Base-by-base conservation (phyloP, 352 stramenopile genomes). In the Phytophthora rubi region DNA sequence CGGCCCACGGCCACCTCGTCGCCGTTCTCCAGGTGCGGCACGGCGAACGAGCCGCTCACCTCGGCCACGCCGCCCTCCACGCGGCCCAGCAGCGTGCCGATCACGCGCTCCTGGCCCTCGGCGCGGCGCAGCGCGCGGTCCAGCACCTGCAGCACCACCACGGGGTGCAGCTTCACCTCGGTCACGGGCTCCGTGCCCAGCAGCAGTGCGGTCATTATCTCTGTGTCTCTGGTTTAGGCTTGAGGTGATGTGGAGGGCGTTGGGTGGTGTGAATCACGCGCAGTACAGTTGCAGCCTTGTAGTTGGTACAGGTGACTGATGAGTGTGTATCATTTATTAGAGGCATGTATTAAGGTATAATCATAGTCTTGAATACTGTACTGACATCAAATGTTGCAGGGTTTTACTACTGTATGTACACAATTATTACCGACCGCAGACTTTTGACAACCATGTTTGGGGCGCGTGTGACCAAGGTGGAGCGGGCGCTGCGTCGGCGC, bases 1-100 rank as follows among this genome's bases (percentile, higher is more conserved):
- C 99, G 98, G 59, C 97, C 97, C 64, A 99, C 97, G 12, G 97
- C 97, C 32, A 99, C 97, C 37, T 99, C 94, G 57, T 98, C 97
- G 58, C 90, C 87, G 70, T 97, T 97, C 82, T 99, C 97, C 32
- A 98, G 81, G 78, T 99, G 97, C 60, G 97, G 97, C 54, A 99
- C 97, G 6, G 97, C 96, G 80, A 99, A 99, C 51, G 85, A 96
- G 85, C 98, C 99, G 48, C 85, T 98, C 21, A 99, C 82, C 81
- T 99, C 90, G 54, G 92, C 83, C 45, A 95, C 85, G 65, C 86
- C 86, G 59, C 88, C 83, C 68, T 95, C 92, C 35, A 96, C 79
- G 65, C 85, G 90, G 30, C 97, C 97, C 18, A 99, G 77, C 35
- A 99, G 85, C 69, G 97, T 99, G 63, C 97, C 97, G 83, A 99